phyloP scores from a whole-genome alignment of 2,329 filamentous ascomycete species.

The Podosphaera aphanis region DNA sequence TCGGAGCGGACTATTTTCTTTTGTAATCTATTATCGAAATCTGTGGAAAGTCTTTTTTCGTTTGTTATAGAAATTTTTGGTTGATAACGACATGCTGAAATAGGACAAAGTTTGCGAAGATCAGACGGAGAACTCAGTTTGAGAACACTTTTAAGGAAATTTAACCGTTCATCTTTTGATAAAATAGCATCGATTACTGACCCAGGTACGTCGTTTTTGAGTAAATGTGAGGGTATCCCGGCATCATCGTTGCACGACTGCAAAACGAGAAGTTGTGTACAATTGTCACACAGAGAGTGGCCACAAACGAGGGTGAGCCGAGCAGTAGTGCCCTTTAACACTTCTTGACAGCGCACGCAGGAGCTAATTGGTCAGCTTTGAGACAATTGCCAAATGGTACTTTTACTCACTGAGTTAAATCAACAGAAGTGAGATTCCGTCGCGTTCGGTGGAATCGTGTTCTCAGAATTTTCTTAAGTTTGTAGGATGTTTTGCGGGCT shows the following conservation, averaged over 20 bases:
- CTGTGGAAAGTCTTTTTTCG: not conserved
- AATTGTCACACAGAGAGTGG: conserved; percentile 32
- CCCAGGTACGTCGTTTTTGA: conserved; percentile 29
- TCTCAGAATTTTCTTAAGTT: conserved; percentile 12
- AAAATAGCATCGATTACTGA: conserved; percentile 26
- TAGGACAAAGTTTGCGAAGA: conserved; percentile 33
- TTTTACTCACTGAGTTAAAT: conserved; percentile 11
- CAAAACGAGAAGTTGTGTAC: conserved; percentile 28
- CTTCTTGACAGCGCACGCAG: conserved; percentile 32
- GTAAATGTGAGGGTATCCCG: conserved; percentile 39
- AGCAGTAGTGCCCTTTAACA: conserved; percentile 21
- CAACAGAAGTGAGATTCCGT: conserved; percentile 4
- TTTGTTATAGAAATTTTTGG: not conserved
- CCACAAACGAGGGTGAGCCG: conserved; percentile 30
- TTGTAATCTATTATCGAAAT: not conserved
- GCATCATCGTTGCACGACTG: conserved; percentile 32
- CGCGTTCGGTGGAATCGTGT: conserved; percentile 7
- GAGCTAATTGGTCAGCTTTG: conserved; percentile 19
- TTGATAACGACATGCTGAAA: conserved; percentile 23
- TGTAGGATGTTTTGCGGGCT: conserved; percentile 10
- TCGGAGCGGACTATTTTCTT: no score
- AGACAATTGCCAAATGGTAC: not conserved
- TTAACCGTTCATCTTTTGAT: conserved; percentile 25
- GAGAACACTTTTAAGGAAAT: conserved; percentile 31
- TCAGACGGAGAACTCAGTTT: conserved; percentile 35